A percentile compares a stretch with the other conserved stretches of the same genome.
Evolutionary conservation across 257 asterid species (phyloP).

Genomic region (Echites panduratus): DNA sequence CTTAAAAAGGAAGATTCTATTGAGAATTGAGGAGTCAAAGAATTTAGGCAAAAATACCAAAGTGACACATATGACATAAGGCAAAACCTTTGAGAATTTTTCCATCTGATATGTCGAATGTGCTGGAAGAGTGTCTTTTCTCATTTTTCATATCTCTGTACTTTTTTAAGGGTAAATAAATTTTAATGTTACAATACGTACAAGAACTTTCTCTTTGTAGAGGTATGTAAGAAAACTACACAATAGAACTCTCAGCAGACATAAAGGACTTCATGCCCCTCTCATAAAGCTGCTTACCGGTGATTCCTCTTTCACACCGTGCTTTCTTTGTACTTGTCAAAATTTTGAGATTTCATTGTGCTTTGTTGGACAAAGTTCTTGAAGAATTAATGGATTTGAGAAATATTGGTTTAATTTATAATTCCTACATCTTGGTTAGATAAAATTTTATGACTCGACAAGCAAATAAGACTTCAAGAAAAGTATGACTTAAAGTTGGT

Average conservation of each 20-base stretch:
- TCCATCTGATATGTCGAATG: not conserved
- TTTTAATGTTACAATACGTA: too few relatives aligned
- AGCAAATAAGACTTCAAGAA: not conserved
- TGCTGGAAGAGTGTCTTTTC: not conserved
- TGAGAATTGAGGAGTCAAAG: too few relatives aligned
- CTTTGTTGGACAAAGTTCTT: not conserved
- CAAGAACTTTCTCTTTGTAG: not conserved
- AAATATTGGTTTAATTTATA: not conserved
- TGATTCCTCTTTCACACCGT: not conserved
- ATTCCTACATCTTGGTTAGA: not conserved
- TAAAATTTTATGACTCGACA: not conserved
- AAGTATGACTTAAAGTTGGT: not conserved
- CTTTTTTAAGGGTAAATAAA: too few relatives aligned
- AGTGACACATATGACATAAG: too few relatives aligned
- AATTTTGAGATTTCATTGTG: not conserved
- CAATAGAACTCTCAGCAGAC: too few relatives aligned
- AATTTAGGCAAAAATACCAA: too few relatives aligned
- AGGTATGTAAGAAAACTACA: too few relatives aligned
- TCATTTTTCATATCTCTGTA: too few relatives aligned
- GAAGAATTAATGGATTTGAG: not conserved
- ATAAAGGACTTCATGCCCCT: not conserved
- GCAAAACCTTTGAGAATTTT: not conserved
- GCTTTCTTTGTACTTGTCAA: not conserved
- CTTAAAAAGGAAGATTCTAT: too few relatives aligned
- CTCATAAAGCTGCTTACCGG: not conserved